Base-by-base conservation (phyloP, 225 moss, liverwort and hornwort genomes). In the Polytrichum formosum region DNA sequence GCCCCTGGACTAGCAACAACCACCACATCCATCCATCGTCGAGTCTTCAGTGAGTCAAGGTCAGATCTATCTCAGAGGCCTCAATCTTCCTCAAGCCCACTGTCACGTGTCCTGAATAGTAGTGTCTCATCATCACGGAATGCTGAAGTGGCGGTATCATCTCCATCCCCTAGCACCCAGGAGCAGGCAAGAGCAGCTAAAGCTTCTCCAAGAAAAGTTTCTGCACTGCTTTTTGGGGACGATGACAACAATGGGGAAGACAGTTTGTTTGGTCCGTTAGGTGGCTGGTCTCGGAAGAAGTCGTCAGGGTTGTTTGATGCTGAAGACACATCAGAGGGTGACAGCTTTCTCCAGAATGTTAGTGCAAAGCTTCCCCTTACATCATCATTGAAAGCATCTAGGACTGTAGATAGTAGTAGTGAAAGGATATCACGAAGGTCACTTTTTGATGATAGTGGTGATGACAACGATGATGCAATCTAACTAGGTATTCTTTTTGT, bases 151-250 rank as follows among this genome's bases (percentile, higher is more conserved):
- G 33, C 27, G 3, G 70, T 29, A 23, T 9, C 18, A 20, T 9
- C 35, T 33, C 25, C 59, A 35, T 17, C 67, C 17, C 28, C 70
- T 16, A 33, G 26, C 2, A 46, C 16, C 13, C 46, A 46, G 46
- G 46, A 46, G 46, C 46, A 46, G 46, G 46, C 13, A 46, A 10
- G 46, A 46, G 71, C 78, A 79, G 66, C 31, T 30, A 75, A 26
- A 17, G 18, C 73, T 16, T 53, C 55, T 16, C 75, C 69, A 0
- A 82, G 72, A 61, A 54, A 33, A 16, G 65, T 80, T 22, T 82
- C 82, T 18, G 70, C 85, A 22, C 88, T 88, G 25, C 75, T 85
- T 2, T 88, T 88, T 56, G 88, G 85, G 30, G 84, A 88, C 56
- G 82, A 83, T 56, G 85, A 88, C 63, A 82, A 85, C 6, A 79